Evolutionary conservation across 208 protist genomes (phyloP).

Genomic region (Acanthamoeba polyphaga): DNA sequence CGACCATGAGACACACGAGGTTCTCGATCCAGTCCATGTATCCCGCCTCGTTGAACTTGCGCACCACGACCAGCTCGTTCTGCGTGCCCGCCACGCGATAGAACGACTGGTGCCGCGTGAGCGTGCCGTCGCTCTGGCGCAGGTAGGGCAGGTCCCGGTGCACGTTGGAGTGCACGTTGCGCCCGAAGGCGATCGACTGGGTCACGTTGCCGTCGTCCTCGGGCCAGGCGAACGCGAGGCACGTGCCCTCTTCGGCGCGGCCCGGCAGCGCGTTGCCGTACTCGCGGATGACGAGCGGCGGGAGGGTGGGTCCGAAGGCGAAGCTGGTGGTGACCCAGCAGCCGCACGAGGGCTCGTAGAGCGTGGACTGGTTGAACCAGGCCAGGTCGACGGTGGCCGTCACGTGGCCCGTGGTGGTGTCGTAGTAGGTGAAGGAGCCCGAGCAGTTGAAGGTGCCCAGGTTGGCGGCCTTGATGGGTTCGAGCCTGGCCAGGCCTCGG

Average conservation of each 20-base stretch:
- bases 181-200: not conserved
- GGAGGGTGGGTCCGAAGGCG: not conserved
- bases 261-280: conserved; percentile 7
- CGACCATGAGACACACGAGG: not conserved
- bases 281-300: not conserved
- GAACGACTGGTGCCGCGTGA: not conserved
- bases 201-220: not conserved
- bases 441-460: too few relatives aligned
- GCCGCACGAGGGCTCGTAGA: not conserved
- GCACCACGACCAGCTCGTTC: not conserved
- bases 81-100: not conserved
- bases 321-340: not conserved
- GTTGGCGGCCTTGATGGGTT: too few relatives aligned
- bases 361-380: not conserved
- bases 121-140: not conserved
- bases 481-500: too few relatives aligned
- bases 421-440: too few relatives aligned
- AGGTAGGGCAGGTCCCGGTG: not conserved
- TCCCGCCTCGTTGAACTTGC: not conserved
- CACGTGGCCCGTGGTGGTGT: too few relatives aligned
- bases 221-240: not conserved
- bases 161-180: not conserved
- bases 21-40: not conserved
- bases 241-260: not conserved
- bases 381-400: not conserved